Evolutionary conservation across 2,329 filamentous ascomycete species (phyloP).

Genomic region (Colletotrichum spinosum): DNA sequence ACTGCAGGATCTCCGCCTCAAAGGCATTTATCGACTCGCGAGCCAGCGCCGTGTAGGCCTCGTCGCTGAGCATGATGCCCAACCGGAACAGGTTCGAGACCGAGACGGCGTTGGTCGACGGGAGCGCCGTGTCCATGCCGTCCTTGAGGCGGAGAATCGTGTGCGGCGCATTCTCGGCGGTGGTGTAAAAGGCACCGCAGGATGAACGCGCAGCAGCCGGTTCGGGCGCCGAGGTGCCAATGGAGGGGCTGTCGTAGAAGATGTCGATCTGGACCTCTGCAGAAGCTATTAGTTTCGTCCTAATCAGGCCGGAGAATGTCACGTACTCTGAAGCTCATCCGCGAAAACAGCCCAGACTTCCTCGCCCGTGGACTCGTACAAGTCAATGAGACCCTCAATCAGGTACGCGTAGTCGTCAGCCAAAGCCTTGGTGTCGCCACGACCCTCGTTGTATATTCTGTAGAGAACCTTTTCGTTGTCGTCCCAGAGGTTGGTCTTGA

Average conservation of each 20-base stretch:
- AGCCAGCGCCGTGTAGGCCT: constrained; percentile 72
- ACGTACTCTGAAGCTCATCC: constrained; percentile 78
- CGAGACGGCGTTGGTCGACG: constrained; percentile 90
- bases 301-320: constrained; percentile 3
- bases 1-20: constrained; percentile 90
- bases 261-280: constrained; percentile 78
- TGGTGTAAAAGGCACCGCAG: constrained; percentile 80
- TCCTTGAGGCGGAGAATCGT: constrained; percentile 91
- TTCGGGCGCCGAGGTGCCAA: constrained; percentile 42
- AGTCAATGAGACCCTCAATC: constrained; percentile 82
- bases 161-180: constrained; percentile 70
- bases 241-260: constrained; percentile 76
- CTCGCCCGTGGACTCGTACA: constrained; percentile 87
- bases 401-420: constrained; percentile 96
- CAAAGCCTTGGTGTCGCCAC: constrained; percentile 77
- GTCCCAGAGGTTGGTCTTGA: constrained; percentile 81
- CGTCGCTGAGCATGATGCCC: constrained; percentile 74
- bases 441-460: constrained; percentile 77
- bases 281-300: constrained; percentile 31
- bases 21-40: constrained; percentile 85
- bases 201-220: constrained; percentile 53
- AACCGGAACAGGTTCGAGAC: constrained; percentile 89
- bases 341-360: constrained; percentile 83
- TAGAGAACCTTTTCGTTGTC: constrained; percentile 70
- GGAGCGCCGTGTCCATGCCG: constrained; percentile 92